Base-by-base conservation (phyloP, 73 alveolate genomes). In the Paramecium caudatum region DNA sequence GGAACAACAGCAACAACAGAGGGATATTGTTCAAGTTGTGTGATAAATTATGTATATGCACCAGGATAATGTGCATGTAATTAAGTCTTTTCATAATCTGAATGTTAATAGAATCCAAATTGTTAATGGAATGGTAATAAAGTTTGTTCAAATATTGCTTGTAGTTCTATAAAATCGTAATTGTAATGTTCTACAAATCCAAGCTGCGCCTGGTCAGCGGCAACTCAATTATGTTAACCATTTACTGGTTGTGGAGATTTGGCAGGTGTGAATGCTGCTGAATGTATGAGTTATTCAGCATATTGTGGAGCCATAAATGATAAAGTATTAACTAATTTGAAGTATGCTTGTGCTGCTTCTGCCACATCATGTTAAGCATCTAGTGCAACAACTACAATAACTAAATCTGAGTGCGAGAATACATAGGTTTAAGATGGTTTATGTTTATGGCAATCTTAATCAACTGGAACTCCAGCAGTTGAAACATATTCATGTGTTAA, bases 41-140 rank as follows among this genome's bases (percentile, higher is more conserved):
- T 21, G 0, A 4, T 55, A 23, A 55, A 55, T 4, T 5, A 37
- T 7, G 1, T 55, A 7, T 23, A 55, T 55, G 45, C 30, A 1
- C 80, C 80, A 19, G 80, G 80, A 55, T 55, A 55, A 55, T 55
- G 80, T 55, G 80, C 80, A 27, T 55, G 80, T 12, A 55, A 21
- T 25, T 55, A 55, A 10, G 10, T 55, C 4, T 27, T 55, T 55
- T 55, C 9, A 8, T 1, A 23, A 10, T 4, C 23, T 4, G 80
- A 55, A 27, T 55, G 80, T 27, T 23, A 0, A 23, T 10, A 15
- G 13, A 55, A 55, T 55, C 46, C 7, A 10, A 27, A 55, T 27
- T 55, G 80, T 23, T 55, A 37, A 4, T 55, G 80, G 80, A 27
- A 37, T 0, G 30, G 46, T 1, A 2, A 15, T 5, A 0, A 0